Conservation (phyloP, 805 yeast species). For the Saccharomycopsis malanga region DNA sequence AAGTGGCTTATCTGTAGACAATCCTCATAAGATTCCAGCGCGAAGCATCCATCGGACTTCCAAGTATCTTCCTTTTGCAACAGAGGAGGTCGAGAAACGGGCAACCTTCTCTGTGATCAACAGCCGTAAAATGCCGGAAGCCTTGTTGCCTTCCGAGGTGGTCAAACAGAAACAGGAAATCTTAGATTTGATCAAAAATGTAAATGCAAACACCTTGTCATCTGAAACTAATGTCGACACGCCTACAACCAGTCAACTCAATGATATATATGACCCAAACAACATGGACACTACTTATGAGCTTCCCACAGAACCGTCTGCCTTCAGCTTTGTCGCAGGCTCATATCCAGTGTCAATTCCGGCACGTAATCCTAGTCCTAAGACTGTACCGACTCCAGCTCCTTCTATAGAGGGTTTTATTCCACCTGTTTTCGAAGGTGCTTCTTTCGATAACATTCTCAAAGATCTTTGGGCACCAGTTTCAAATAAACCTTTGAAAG, state of each 20-base stretch:
- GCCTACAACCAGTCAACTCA: not conserved
- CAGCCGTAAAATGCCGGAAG: not conserved
- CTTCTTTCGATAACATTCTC: not conserved
- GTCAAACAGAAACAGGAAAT: not conserved
- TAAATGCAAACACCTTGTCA: too few relatives aligned
- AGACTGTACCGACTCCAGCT: not conserved
- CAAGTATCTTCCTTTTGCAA: conserved; percentile 6
- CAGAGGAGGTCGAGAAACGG: not conserved
- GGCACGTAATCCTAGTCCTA: not conserved
- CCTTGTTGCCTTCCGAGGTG: not conserved
- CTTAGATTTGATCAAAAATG: not conserved
- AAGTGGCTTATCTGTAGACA: not conserved
- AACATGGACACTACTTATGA: not conserved
- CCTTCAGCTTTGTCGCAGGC: not conserved
- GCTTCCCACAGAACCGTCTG: not conserved
- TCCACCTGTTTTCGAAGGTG: not conserved
- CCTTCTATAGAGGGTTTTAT: not conserved
- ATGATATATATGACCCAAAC: not conserved
- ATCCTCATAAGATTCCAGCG: conserved; percentile 11
- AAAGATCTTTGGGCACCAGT: not conserved
- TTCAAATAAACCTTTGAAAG: too few relatives aligned
- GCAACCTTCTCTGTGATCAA: not conserved
- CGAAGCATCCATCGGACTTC: conserved; percentile 10
- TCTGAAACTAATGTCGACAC: too few relatives aligned
- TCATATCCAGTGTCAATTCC: not conserved